A percentile compares a stretch with the other conserved stretches of the same genome.
These are phyloP conservation scores for Aspergillus cristatus DNA, from an alignment of 495 filamentous ascomycete genomes.

Conservation along the genomic window DNA sequence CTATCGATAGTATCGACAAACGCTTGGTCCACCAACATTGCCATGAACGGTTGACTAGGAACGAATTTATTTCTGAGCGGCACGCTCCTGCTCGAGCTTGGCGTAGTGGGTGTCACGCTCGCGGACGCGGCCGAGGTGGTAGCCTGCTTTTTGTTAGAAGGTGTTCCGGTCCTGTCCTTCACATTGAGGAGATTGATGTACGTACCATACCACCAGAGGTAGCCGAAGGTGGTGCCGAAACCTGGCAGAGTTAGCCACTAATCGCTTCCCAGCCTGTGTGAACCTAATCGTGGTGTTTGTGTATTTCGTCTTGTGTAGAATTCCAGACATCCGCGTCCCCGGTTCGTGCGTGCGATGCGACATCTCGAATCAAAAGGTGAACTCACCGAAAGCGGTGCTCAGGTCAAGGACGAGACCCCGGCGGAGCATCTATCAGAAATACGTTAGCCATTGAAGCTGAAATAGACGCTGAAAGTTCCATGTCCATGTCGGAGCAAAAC, in stretches of 20 bases:
- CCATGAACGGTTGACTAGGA: no score
- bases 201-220: conserved; percentile 76
- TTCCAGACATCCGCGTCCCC: no score
- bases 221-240: conserved; percentile 61
- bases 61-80: conserved; percentile 27
- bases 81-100: conserved; percentile 64
- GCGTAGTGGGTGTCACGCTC: conserved; percentile 67
- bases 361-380: not conserved
- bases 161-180: not conserved
- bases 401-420: conserved; percentile 67
- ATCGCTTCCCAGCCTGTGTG: no score
- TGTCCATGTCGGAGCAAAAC: no score
- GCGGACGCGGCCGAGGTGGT: conserved; percentile 69
- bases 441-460: no score
- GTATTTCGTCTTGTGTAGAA: no score
- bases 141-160: conserved; percentile 40
- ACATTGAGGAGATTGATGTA: conserved; percentile 14
- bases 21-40: no score
- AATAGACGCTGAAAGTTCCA: no score
- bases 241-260: conserved; percentile 36
- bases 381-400: conserved; percentile 65
- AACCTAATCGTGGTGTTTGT: no score
- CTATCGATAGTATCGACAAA: no score
- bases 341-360: not conserved
- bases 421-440: conserved; percentile 54